A percentile compares a stretch with the other conserved stretches of the same genome.
phyloP scores from a whole-genome alignment of 331 rosid species.

The Quercus phellos region DNA sequence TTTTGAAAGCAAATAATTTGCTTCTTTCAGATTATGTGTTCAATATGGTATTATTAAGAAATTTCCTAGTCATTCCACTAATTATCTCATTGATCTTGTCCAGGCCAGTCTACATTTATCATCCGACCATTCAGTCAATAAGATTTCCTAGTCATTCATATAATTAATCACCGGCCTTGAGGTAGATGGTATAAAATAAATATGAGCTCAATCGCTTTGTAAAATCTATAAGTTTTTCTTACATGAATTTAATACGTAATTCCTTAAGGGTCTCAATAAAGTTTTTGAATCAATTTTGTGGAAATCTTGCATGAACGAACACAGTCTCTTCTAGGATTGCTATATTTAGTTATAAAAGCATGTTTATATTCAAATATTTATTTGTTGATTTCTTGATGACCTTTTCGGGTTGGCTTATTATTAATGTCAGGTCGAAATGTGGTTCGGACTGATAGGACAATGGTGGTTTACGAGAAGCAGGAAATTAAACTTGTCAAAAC shows the following conservation, averaged over 20 bases:
- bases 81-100: too few species aligned
- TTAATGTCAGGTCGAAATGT: conserved; percentile 79
- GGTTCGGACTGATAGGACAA: conserved; percentile 86
- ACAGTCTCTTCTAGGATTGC: neutral
- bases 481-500: conserved; percentile 66
- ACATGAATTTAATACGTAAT: neutral
- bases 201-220: neutral
- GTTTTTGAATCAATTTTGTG: conserved; percentile 58
- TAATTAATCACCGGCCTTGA: neutral
- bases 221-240: neutral
- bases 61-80: too few species aligned
- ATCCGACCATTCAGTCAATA: too few species aligned
- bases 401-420: conserved; percentile 6
- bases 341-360: neutral
- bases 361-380: neutral
- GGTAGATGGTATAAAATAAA: neutral
- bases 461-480: conserved; percentile 81
- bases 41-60: too few species aligned
- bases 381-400: neutral
- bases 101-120: too few species aligned
- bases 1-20: too few species aligned
- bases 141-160: neutral
- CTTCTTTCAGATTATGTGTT: too few species aligned
- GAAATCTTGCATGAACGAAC: conserved; percentile 36
- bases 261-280: neutral